Conservation (phyloP, 192 early-diverging fungal species). For the Neocallimastix lanati region DNA sequence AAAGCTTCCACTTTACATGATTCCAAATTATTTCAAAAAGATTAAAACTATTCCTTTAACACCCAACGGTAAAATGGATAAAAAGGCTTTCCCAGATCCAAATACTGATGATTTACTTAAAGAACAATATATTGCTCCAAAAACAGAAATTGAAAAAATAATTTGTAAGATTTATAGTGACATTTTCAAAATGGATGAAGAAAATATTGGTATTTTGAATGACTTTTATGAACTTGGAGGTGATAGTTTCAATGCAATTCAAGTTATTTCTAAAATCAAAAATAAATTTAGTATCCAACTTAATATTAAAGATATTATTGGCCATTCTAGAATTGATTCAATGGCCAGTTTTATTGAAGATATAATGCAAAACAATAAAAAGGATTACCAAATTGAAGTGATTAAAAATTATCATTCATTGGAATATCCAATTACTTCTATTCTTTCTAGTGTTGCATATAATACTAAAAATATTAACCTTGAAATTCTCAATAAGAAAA, state of each 20-base stretch:
- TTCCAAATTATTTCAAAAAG: constrained; percentile 1
- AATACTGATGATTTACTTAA: not conserved
- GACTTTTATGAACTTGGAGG: not conserved
- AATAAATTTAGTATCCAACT: not conserved
- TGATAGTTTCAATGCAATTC: not conserved
- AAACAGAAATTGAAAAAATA: not conserved
- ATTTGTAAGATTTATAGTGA: not conserved
- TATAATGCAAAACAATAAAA: not conserved
- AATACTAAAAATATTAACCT: no score
- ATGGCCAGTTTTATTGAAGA: not conserved
- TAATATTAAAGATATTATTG: not conserved
- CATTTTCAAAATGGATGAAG: not conserved
- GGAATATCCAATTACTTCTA: not conserved
- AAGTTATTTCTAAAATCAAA: not conserved
- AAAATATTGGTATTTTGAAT: no score
- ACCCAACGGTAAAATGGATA: constrained; percentile 10
- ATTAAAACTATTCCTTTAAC: constrained; percentile 10
- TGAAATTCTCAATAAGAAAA: no score
- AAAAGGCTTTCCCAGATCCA: constrained; percentile 8
- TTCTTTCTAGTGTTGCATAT: not conserved
- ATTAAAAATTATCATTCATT: not conserved
- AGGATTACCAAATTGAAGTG: not conserved
- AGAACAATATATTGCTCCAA: not conserved
- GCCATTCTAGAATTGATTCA: not conserved
- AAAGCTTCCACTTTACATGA: not conserved